Conservation (phyloP, 1,139 yeast genomes). For the Suhomyces terraborum region DNA sequence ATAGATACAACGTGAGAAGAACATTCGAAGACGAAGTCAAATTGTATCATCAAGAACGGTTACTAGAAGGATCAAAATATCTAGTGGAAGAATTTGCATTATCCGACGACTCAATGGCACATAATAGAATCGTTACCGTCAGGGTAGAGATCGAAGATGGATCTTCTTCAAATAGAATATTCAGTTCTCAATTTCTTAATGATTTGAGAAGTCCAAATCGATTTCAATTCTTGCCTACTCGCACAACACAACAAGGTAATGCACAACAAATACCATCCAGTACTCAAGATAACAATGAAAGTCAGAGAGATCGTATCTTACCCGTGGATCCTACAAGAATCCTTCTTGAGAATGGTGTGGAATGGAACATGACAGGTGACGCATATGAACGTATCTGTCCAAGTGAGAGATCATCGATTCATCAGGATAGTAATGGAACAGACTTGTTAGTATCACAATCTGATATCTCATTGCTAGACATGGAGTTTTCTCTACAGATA, state of each 20-base stretch:
- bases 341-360: slow-evolving; percentile 25
- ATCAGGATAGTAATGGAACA: neutral
- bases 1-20: slow-evolving; percentile 27
- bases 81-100: slow-evolving; percentile 18
- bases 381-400: slow-evolving; percentile 26
- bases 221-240: slow-evolving; percentile 27
- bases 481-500: slow-evolving; percentile 24
- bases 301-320: slow-evolving; percentile 6
- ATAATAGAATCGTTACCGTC: slow-evolving; percentile 15
- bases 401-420: neutral
- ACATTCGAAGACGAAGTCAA: slow-evolving; percentile 34
- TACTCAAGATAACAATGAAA: neutral
- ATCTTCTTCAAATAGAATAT: slow-evolving; percentile 27
- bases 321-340: slow-evolving; percentile 30
- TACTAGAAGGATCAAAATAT: slow-evolving; percentile 6
- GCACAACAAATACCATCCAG: neutral
- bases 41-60: slow-evolving; percentile 19
- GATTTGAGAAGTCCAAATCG: slow-evolving; percentile 29
- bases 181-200: slow-evolving; percentile 31
- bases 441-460: slow-evolving; percentile 28
- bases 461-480: slow-evolving; percentile 26
- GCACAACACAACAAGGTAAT: neutral
- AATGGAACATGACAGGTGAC: slow-evolving; percentile 33
- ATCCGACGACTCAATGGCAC: slow-evolving; percentile 15
- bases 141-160: slow-evolving; percentile 16